phyloP scores from a whole-genome alignment of 2,329 filamentous ascomycete genomes.

The Aurifilum marmelostoma region DNA sequence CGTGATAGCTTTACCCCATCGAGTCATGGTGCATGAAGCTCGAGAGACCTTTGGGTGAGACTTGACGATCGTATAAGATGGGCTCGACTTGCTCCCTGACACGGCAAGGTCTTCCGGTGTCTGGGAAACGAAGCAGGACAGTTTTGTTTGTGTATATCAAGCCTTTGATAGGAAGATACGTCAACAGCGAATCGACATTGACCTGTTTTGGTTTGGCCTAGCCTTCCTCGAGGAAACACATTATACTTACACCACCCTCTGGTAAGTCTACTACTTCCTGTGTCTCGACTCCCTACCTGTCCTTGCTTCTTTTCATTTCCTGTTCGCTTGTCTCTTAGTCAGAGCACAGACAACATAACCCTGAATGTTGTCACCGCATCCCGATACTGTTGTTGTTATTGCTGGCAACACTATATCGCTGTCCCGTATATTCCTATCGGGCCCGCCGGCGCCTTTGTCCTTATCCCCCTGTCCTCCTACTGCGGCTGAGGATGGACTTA shows the following conservation, averaged over 20 bases:
- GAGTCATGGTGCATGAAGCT: constrained; percentile 15
- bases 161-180: neutral
- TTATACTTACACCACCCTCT: neutral
- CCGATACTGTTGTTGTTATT: too few species aligned
- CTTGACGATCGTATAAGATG: neutral
- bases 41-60: constrained; percentile 2
- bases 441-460: constrained; percentile 7
- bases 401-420: too few species aligned
- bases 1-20: neutral
- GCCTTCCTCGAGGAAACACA: neutral
- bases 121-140: neutral
- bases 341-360: neutral
- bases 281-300: neutral
- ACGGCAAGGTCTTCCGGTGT: neutral
- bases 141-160: neutral
- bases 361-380: neutral
- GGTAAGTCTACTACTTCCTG: neutral
- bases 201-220: neutral
- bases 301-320: neutral
- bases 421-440: neutral
- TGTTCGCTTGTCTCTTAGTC: too few species aligned
- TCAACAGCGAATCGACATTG: neutral
- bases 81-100: neutral
- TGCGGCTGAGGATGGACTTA: constrained; percentile 6
- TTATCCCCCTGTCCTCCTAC: neutral